A percentile compares a stretch with the other conserved stretches of the same genome.
These are phyloP conservation scores for Acanthamoeba healyi DNA, from an alignment of 208 protist species.

Conservation along the genomic window DNA sequence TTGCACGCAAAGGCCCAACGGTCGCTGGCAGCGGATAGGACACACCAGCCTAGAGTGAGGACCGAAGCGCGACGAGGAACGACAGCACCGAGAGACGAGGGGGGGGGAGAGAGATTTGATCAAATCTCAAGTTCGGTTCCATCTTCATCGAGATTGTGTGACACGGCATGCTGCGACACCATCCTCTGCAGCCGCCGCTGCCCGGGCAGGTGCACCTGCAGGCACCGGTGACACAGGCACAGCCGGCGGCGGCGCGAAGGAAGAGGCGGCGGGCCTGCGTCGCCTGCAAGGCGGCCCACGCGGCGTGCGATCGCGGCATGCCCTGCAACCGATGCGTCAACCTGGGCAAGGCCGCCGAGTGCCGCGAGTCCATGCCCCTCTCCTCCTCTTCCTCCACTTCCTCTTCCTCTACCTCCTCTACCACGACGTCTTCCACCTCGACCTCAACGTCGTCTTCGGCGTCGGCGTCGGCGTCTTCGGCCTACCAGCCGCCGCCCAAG, in stretches of 20 bases:
- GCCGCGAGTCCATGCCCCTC: conserved; percentile 22
- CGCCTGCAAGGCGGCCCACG: conserved; percentile 70
- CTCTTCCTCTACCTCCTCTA: background rate
- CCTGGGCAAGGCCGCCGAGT: conserved; percentile 63
- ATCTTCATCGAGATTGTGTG: too few relatives aligned
- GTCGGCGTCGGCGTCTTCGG: background rate
- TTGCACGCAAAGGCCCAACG: too few relatives aligned
- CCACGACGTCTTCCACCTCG: background rate
- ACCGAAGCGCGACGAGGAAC: too few relatives aligned
- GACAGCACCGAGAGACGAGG: too few relatives aligned
- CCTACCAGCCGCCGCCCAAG: background rate
- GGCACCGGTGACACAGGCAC: background rate
- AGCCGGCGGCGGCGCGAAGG: conserved; percentile 29
- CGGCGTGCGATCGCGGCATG: conserved; percentile 39
- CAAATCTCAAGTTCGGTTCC: too few relatives aligned
- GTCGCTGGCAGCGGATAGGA: too few relatives aligned
- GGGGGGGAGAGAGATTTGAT: background rate
- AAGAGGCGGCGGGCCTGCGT: conserved; percentile 65
- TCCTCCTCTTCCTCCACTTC: background rate
- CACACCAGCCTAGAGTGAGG: too few relatives aligned
- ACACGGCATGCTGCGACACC: background rate
- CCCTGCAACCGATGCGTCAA: conserved; percentile 66
- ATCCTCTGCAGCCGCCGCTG: background rate
- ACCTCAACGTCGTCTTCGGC: background rate
- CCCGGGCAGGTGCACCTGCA: background rate